Evolutionary conservation across 2,329 filamentous ascomycete species (phyloP).

Genomic region (Phyllosticta capitalensis): DNA sequence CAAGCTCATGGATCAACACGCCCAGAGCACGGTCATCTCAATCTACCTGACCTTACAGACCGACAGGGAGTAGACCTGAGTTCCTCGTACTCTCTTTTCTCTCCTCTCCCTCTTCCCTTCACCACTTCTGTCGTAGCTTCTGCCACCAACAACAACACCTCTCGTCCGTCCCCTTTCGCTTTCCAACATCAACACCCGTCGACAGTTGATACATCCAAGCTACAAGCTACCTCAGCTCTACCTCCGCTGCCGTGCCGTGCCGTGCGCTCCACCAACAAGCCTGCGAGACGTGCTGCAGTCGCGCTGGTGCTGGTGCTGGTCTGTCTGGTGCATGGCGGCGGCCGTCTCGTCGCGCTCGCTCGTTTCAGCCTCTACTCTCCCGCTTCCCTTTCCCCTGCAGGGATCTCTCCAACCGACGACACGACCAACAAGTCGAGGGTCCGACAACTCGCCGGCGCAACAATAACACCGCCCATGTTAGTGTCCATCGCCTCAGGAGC

Average conservation of each 20-base stretch:
- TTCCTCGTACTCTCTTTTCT: neutral
- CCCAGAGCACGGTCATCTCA: neutral
- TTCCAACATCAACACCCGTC: too few species aligned
- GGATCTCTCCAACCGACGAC: constrained; percentile 3
- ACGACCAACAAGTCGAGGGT: neutral
- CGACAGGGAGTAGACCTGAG: too few species aligned
- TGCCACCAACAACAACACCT: neutral
- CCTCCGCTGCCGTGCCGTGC: neutral
- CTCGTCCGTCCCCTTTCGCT: too few species aligned
- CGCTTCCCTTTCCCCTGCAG: constrained; percentile 11
- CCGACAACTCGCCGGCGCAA: constrained; percentile 1
- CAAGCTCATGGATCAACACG: neutral
- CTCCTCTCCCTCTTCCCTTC: neutral
- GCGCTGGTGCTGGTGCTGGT: neutral
- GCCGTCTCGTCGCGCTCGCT: constrained; percentile 8
- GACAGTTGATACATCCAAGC: neutral
- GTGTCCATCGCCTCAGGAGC: constrained; percentile 2
- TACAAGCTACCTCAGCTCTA: neutral
- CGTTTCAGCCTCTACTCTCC: constrained; percentile 11
- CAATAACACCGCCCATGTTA: constrained; percentile 4
- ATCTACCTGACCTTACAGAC: neutral
- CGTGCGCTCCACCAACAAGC: neutral
- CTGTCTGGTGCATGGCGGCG: constrained; percentile 11
- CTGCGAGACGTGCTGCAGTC: neutral
- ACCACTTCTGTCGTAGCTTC: neutral